Evolutionary conservation across 139 green algal species (phyloP), one percentile per base, ranked within the genome.

Genomic region (Coelastrella sp.): DNA sequence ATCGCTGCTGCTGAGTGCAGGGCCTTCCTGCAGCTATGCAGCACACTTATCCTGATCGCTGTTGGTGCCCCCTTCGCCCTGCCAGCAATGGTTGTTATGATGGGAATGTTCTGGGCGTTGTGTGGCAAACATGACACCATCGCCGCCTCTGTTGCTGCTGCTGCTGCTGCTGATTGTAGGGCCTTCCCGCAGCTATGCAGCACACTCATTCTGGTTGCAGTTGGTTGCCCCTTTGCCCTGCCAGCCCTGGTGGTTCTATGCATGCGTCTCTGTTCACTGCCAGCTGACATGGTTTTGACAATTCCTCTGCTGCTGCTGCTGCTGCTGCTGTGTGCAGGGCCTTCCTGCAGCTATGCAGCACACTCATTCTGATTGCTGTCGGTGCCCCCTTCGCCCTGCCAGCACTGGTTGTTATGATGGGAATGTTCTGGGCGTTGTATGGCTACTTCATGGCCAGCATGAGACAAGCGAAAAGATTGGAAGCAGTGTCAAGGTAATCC

Each of bases 391-490:
- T 96, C 32, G 95, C 95, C 16, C 91, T 96, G 85, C 93, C 96
- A 7, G 91, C 95, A 10, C 90, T 98, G 13, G 71, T 96, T 6
- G 94, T 92, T 16, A 96, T 98, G 86, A 78, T 97, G 83, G 79
- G 96, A 16, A 80, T 95, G 54, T 97, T 97, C 93, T 95, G 91
- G 86, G 92, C 92, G 68, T 92, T 97, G 13, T 97, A 96, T 87
- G 60, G 85, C 4, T 96, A 96, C 90, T 96, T 95, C 89, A 93
- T 94, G 80, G 92, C 93, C 0, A 95, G 92, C 13, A 93, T 96
- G 85, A 82, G 92, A 7, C 92, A 94, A 92, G 87, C 98, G 76
- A 98, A 99, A 93, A 94, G 97, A 11, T 90, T 99, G 76, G 97
- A 99, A 68, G 93, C 95, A 8, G 94, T 98, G 66, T 95, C 86